Percentiles rank a stretch among this genome's conserved stretches.
phyloP scores from a whole-genome alignment of 768 basidiomycete genomes.

The Lentinus tigrinus region DNA sequence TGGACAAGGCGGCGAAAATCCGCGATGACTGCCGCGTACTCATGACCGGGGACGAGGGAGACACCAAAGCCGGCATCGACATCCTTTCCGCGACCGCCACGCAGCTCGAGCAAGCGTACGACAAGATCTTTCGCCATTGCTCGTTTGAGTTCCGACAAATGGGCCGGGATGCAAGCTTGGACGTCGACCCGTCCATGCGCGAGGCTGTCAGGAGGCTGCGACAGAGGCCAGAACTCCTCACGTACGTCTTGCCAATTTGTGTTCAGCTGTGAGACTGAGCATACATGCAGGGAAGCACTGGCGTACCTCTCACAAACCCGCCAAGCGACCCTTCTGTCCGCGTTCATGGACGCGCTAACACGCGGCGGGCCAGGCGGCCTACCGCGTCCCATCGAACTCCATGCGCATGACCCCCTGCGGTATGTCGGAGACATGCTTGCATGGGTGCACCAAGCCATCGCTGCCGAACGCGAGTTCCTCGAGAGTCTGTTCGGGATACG shows the following conservation, averaged over 20 bases:
- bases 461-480: slow-evolving; percentile 91
- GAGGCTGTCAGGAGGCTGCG: slow-evolving; percentile 76
- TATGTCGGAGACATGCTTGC: slow-evolving; percentile 99
- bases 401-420: slow-evolving; percentile 95
- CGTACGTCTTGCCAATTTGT: slow-evolving; percentile 41
- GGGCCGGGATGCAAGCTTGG: slow-evolving; percentile 70
- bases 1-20: slow-evolving; percentile 85
- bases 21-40: slow-evolving; percentile 82
- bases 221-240: slow-evolving; percentile 73
- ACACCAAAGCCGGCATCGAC: slow-evolving; percentile 59
- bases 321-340: slow-evolving; percentile 72
- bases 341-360: slow-evolving; percentile 86
- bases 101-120: slow-evolving; percentile 85
- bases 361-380: slow-evolving; percentile 82
- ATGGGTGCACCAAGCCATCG: slow-evolving; percentile 96
- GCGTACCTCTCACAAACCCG: slow-evolving; percentile 77
- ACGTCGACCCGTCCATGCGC: slow-evolving; percentile 62
- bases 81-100: slow-evolving; percentile 83
- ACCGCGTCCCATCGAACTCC: slow-evolving; percentile 93
- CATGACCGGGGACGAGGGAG: slow-evolving; percentile 46
- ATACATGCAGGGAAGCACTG: slow-evolving; percentile 64
- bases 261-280: not conserved
- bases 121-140: slow-evolving; percentile 86
- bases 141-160: slow-evolving; percentile 81
- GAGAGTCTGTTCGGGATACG: slow-evolving; percentile 80